These are phyloP conservation scores for Neurospora sp. DNA, from an alignment of 495 filamentous ascomycete species.

Conservation along the genomic window DNA sequence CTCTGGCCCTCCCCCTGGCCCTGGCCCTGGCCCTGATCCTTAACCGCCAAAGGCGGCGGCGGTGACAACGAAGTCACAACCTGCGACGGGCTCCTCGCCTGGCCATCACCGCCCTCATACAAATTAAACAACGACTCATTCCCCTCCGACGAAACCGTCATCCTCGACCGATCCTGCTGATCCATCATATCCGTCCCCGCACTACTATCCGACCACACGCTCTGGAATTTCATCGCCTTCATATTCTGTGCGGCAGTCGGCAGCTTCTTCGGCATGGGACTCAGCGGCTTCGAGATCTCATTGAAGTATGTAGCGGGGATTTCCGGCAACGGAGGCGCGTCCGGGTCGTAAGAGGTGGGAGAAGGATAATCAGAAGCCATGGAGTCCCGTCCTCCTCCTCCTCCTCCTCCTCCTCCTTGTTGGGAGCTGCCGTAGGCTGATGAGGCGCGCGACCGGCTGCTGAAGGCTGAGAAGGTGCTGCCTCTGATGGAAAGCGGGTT, in stretches of 20 bases:
- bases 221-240: not conserved
- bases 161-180: not conserved
- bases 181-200: not conserved
- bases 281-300: not conserved
- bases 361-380: not conserved
- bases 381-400: not conserved
- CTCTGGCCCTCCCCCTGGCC: not conserved
- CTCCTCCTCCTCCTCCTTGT: not conserved
- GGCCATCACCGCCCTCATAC: not conserved
- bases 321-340: not conserved
- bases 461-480: constrained; percentile 2
- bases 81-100: not conserved
- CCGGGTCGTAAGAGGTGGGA: not conserved
- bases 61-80: not conserved
- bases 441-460: not conserved
- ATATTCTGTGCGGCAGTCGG: not conserved
- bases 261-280: not conserved
- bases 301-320: not conserved
- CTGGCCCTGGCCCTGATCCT: not conserved
- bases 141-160: not conserved
- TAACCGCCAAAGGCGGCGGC: not conserved
- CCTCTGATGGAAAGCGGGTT: constrained; percentile 7
- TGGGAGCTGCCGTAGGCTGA: not conserved
- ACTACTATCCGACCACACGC: not conserved
- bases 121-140: not conserved